These are phyloP conservation scores for Kitagawia praeruptora DNA, from an alignment of 129 eudicot genomes.

Conservation along the genomic window DNA sequence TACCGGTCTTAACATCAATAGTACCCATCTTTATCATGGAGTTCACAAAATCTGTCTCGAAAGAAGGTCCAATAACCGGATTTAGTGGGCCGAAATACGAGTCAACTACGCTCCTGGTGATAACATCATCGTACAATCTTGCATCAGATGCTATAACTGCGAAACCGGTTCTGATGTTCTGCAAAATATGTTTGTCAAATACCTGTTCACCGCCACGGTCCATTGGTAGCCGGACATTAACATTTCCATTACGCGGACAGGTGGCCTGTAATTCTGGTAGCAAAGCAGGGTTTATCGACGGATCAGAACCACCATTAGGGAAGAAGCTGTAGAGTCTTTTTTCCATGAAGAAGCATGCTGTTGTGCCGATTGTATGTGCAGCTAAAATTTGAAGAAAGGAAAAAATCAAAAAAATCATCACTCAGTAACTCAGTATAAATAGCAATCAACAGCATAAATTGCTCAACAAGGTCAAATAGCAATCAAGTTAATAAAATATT, in stretches of 20 bases:
- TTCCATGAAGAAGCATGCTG: constrained; percentile 21
- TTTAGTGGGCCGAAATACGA: neutral
- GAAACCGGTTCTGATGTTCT: constrained; percentile 6
- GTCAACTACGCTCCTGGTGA: constrained; percentile 2
- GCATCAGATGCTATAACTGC: constrained; percentile 11
- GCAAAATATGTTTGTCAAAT: constrained; percentile 10
- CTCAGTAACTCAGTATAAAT: neutral
- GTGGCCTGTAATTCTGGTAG: constrained; percentile 1
- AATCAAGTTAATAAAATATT: neutral
- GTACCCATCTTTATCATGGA: constrained; percentile 23
- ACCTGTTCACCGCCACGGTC: constrained; percentile 1
- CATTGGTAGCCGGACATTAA: constrained; percentile 11
- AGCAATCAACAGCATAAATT: neutral
- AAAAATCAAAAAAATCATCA: neutral
- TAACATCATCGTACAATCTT: neutral
- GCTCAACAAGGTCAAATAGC: neutral
- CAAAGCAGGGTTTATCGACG: neutral
- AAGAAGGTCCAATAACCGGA: neutral
- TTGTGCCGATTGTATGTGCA: constrained; percentile 12
- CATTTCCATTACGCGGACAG: constrained; percentile 1
- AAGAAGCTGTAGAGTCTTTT: constrained; percentile 1
- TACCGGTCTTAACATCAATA: constrained; percentile 17
- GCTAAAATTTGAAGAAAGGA: neutral
- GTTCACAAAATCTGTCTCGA: constrained; percentile 15
- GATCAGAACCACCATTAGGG: neutral